These are phyloP conservation scores for Ceratocystis eucalypticola DNA, from an alignment of 2,329 filamentous ascomycete species.

Conservation along the genomic window DNA sequence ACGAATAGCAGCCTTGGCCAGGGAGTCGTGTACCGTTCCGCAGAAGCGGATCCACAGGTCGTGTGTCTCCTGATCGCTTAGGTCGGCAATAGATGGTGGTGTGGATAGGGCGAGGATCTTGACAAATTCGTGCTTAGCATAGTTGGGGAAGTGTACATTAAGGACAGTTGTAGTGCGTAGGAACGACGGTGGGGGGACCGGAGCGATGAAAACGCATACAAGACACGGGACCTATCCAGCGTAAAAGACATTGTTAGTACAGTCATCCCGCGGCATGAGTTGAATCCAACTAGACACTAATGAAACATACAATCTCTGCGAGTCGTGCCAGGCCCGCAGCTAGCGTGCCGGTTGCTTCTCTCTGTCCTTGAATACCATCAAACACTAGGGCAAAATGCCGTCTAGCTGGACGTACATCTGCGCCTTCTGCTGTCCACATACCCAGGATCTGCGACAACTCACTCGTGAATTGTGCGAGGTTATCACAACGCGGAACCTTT, in stretches of 20 bases:
- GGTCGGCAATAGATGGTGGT: conserved; percentile 35
- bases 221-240: conserved; percentile 59
- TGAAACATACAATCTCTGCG: conserved; percentile 55
- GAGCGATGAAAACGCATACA: conserved; percentile 63
- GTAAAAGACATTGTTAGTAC: background rate
- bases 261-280: conserved; percentile 17
- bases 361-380: conserved; percentile 74
- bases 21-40: conserved; percentile 72
- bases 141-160: conserved; percentile 71
- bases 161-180: conserved; percentile 58
- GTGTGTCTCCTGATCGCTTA: conserved; percentile 38
- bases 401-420: conserved; percentile 27
- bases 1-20: conserved; percentile 66
- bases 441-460: conserved; percentile 52
- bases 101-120: conserved; percentile 53
- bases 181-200: conserved; percentile 52
- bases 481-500: conserved; percentile 53
- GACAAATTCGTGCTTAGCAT: conserved; percentile 67
- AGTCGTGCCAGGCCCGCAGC: conserved; percentile 69
- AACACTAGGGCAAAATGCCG: conserved; percentile 62
- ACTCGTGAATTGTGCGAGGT: conserved; percentile 60
- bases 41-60: conserved; percentile 73
- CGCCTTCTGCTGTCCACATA: conserved; percentile 11
- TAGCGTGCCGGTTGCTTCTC: conserved; percentile 65
- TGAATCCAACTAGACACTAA: background rate